Percentiles rank a stretch among this genome's conserved stretches.
These are phyloP conservation scores for Paratinospora sagittata DNA, from an alignment of 164 flowering plant species.

Conservation along the genomic window DNA sequence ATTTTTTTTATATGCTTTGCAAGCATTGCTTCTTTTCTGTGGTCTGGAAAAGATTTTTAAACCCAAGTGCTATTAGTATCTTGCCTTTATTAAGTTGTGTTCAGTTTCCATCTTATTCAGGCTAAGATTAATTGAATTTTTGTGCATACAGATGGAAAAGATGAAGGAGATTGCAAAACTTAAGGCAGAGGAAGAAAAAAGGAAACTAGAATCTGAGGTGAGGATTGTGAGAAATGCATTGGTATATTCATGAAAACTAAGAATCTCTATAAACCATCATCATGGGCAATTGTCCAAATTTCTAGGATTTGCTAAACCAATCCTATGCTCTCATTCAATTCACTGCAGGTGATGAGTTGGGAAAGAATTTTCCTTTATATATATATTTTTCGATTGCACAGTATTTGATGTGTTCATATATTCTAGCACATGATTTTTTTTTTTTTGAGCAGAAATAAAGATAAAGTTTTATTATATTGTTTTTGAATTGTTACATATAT, in stretches of 20 bases:
- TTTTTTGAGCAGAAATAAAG: no score
- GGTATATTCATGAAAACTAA: not conserved
- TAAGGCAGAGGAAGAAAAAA: conserved; percentile 77
- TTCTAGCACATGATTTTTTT: no score
- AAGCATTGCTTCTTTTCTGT: no score
- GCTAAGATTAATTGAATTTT: conserved; percentile 6
- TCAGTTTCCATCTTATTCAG: not conserved
- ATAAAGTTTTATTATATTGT: no score
- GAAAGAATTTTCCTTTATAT: not conserved
- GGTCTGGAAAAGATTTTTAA: not conserved
- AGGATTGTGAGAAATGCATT: conserved; percentile 14
- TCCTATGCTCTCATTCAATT: not conserved
- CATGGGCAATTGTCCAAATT: not conserved
- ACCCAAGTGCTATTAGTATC: not conserved
- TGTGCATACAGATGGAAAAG: conserved; percentile 67
- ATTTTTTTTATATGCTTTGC: no score
- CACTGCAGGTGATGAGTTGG: not conserved
- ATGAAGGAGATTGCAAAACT: conserved; percentile 85
- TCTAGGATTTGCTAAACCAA: not conserved
- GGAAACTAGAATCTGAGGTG: conserved; percentile 79
- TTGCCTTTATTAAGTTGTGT: not conserved
- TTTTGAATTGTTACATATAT: no score
- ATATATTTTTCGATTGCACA: not conserved
- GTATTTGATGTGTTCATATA: not conserved
- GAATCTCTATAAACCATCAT: not conserved